A percentile compares a stretch with the other conserved stretches of the same genome.
phyloP scores from a whole-genome alignment of 768 basidiomycete genomes.

The Mrakia blollopis region DNA sequence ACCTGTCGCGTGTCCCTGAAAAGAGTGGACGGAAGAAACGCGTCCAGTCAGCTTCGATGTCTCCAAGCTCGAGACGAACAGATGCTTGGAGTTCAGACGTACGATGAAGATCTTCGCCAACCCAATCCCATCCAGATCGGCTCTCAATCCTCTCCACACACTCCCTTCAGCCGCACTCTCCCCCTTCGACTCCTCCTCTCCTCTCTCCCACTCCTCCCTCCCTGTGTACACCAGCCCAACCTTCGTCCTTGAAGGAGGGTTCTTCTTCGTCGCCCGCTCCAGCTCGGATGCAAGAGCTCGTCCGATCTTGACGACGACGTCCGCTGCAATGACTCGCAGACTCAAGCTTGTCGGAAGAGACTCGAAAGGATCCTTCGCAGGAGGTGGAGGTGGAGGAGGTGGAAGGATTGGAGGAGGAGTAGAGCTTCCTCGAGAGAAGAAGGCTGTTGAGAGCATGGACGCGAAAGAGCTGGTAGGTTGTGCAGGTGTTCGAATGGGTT shows the following conservation, averaged over 20 bases:
- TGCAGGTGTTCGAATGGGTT: conserved; percentile 30
- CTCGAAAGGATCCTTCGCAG: conserved; percentile 39
- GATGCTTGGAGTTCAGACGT: conserved; percentile 33
- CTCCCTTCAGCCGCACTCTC: conserved; percentile 62
- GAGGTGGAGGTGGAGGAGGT: conserved; percentile 19
- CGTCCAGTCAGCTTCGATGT: background rate
- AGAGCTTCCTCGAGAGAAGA: conserved; percentile 45
- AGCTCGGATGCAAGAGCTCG: conserved; percentile 54
- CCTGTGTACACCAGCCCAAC: conserved; percentile 72
- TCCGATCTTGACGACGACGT: conserved; percentile 43
- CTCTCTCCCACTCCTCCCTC: conserved; percentile 38
- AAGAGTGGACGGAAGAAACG: background rate
- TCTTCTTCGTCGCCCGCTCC: conserved; percentile 89
- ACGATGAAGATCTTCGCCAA: conserved; percentile 76
- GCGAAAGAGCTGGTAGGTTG: conserved; percentile 44
- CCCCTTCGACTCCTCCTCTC: conserved; percentile 68
- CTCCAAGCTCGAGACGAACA: background rate
- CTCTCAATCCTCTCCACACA: conserved; percentile 76
- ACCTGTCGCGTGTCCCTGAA: conserved; percentile 68
- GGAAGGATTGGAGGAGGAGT: conserved; percentile 21
- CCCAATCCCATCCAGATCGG: conserved; percentile 78
- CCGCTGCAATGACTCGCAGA: conserved; percentile 43
- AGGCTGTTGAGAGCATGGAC: conserved; percentile 47
- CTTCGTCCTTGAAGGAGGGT: conserved; percentile 67
- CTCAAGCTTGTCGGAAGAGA: conserved; percentile 39